These are phyloP conservation scores for Raphanus sativus DNA, from an alignment of 345 rosid species.

Conservation along the genomic window DNA sequence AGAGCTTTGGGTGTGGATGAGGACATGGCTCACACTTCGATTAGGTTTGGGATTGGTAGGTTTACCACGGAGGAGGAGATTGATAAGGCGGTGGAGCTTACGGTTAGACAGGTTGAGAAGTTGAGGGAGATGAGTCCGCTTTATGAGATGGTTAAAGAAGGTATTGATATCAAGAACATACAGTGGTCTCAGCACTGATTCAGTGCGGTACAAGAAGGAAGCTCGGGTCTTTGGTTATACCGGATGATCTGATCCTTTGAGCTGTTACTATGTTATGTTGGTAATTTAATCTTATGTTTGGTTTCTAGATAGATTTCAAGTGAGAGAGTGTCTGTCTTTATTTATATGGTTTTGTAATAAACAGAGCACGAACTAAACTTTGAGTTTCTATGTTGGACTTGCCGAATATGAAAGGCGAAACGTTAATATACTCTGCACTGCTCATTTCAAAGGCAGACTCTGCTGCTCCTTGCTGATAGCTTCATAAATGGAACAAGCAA, in stretches of 20 bases:
- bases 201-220: neutral
- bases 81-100: neutral
- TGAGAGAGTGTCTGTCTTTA: neutral
- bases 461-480: neutral
- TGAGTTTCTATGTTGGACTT: neutral
- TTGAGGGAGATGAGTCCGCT: neutral
- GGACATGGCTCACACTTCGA: neutral
- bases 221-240: neutral
- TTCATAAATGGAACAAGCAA: too few relatives aligned
- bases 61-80: neutral
- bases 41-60: neutral
- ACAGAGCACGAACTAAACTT: neutral
- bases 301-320: neutral
- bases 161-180: neutral
- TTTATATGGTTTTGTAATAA: neutral
- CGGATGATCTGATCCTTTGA: neutral
- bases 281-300: neutral
- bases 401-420: neutral
- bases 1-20: conserved; percentile 3
- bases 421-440: neutral
- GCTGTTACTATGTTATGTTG: neutral
- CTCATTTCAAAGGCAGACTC: too few relatives aligned
- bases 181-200: neutral
- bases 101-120: neutral
- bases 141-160: neutral